Conservation (phyloP, 176 grass and related monocot species). For the Sorghum bicolor region DNA sequence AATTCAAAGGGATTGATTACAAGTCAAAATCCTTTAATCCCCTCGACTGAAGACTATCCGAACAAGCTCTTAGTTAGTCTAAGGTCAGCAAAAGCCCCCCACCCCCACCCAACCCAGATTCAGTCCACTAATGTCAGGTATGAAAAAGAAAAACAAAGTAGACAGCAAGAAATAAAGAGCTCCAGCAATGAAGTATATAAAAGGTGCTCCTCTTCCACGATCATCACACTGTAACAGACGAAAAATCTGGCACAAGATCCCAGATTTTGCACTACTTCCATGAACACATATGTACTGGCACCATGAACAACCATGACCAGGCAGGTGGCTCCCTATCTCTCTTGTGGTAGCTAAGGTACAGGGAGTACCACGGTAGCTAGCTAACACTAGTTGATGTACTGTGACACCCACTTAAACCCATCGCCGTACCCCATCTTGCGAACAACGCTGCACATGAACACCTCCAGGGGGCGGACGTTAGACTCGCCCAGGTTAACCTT, state of each 20-base stretch:
- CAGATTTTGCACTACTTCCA: conserved; percentile 23
- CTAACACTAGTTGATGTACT: conserved; percentile 66
- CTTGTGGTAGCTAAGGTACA: conserved; percentile 26
- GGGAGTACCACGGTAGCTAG: neutral
- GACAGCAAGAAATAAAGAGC: neutral
- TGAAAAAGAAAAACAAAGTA: neutral
- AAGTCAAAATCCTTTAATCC: too few species aligned
- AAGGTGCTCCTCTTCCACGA: neutral
- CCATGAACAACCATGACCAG: conserved; percentile 22
- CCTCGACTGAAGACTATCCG: too few species aligned
- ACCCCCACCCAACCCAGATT: too few species aligned
- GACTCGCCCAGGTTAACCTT: conserved; percentile 61
- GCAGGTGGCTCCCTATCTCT: conserved; percentile 2
- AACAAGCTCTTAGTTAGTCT: too few species aligned
- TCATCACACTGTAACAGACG: conserved; percentile 15
- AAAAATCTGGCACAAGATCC: conserved; percentile 21
- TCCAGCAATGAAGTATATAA: neutral
- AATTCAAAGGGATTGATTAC: too few species aligned
- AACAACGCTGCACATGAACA: conserved; percentile 92
- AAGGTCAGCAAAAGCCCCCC: too few species aligned
- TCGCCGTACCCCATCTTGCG: conserved; percentile 90
- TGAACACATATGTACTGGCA: conserved; percentile 32
- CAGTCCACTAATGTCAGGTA: neutral
- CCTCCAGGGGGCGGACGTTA: conserved; percentile 68
- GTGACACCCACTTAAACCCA: conserved; percentile 81